Conservation (phyloP, 164 flowering plant species). For the Umbellularia californica region DNA sequence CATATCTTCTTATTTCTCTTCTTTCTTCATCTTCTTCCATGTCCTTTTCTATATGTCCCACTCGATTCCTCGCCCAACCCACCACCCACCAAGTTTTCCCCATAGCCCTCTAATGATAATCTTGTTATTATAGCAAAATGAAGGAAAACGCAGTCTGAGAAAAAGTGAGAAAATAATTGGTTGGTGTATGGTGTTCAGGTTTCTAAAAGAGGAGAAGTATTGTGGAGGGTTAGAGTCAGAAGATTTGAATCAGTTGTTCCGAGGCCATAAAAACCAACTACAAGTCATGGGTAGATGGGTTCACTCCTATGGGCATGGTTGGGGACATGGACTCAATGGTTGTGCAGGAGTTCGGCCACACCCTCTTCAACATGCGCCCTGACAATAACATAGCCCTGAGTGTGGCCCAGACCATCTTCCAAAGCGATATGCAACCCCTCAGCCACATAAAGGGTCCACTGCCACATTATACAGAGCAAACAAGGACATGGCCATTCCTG, state of each 20-base stretch:
- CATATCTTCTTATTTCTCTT: too few species aligned
- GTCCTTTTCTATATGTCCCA: too few species aligned
- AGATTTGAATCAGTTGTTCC: conserved; percentile 39
- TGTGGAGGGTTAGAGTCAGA: conserved; percentile 49
- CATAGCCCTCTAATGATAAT: too few species aligned
- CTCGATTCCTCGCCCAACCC: too few species aligned
- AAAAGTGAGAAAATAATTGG: neutral
- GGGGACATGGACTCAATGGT: conserved; percentile 48
- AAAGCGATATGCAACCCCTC: conserved; percentile 28
- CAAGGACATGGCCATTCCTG: conserved; percentile 49
- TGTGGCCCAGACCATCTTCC: conserved; percentile 36
- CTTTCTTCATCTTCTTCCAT: too few species aligned
- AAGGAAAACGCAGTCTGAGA: too few species aligned
- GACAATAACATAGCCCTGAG: conserved; percentile 49
- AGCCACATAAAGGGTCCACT: conserved; percentile 35
- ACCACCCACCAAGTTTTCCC: too few species aligned
- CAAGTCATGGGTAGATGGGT: conserved; percentile 45
- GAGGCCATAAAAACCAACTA: conserved; percentile 40
- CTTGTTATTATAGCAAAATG: too few species aligned
- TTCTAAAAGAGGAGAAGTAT: conserved; percentile 40
- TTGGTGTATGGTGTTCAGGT: conserved; percentile 20
- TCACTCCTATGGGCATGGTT: conserved; percentile 45
- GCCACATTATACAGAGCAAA: conserved; percentile 47
- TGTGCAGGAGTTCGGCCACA: conserved; percentile 52
- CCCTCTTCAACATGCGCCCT: conserved; percentile 46